Conservation (phyloP, 129 eudicot species). For the Flaveria brownii region DNA sequence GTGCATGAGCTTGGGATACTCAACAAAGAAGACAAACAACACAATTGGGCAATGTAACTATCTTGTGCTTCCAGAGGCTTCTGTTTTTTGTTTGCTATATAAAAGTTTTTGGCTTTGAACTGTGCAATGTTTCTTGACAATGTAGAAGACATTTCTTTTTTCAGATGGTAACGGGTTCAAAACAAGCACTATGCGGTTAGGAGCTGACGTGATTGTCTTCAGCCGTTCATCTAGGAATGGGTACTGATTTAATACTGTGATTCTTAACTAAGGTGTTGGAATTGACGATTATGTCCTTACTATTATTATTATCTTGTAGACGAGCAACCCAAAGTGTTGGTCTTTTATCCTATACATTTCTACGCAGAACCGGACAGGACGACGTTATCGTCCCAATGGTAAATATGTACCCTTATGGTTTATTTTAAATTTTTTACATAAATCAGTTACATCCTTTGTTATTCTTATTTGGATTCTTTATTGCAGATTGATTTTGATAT, state of each 20-base stretch:
- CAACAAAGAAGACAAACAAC: constrained; percentile 81
- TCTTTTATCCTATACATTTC: constrained; percentile 65
- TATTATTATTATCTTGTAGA: constrained; percentile 38
- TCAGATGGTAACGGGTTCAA: constrained; percentile 97
- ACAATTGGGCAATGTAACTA: constrained; percentile 87
- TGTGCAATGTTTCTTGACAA: neutral
- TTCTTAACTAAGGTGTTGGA: constrained; percentile 1
- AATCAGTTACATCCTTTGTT: neutral
- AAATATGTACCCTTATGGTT: neutral
- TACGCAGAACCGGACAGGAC: constrained; percentile 86
- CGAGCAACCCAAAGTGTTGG: constrained; percentile 80
- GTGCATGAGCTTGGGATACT: constrained; percentile 98
- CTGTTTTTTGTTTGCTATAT: constrained; percentile 14
- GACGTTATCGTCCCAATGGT: constrained; percentile 99
- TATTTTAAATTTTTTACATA: neutral
- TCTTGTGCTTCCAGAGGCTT: constrained; percentile 8
- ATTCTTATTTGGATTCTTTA: constrained; percentile 3
- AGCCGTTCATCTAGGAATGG: constrained; percentile 64
- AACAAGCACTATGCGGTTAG: constrained; percentile 94
- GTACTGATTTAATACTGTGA: constrained; percentile 37
- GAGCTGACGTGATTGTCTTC: constrained; percentile 92
- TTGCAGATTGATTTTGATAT: constrained; percentile 93
- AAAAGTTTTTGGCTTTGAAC: constrained; percentile 8
- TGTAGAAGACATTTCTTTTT: neutral
- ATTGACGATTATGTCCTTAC: constrained; percentile 13